A percentile compares a stretch with the other conserved stretches of the same genome.
Evolutionary conservation across 345 rosid genomes (phyloP).

Genomic region (Hibiscus syriacus): DNA sequence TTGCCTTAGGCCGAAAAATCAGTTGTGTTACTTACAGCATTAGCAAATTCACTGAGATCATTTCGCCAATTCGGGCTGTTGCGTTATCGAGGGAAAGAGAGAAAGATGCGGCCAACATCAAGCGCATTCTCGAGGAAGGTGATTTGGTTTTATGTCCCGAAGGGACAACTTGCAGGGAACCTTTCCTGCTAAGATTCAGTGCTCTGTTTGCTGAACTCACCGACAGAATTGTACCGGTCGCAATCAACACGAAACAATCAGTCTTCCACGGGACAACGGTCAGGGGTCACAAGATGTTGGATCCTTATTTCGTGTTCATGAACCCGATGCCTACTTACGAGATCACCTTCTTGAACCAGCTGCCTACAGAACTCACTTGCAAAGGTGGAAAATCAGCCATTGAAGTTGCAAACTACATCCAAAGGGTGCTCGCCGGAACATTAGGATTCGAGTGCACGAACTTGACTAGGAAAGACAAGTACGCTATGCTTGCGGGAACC

Average conservation of each 20-base stretch:
- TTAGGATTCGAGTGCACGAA: conserved; percentile 88
- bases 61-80: conserved; percentile 86
- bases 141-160: conserved; percentile 92
- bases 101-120: conserved; percentile 67
- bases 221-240: conserved; percentile 81
- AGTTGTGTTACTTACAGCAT: conserved; percentile 95
- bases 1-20: conserved; percentile 74
- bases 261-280: conserved; percentile 80
- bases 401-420: conserved; percentile 86
- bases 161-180: conserved; percentile 93
- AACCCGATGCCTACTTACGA: conserved; percentile 83
- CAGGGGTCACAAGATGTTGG: conserved; percentile 72
- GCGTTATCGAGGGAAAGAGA: conserved; percentile 84
- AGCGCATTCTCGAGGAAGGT: conserved; percentile 70
- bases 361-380: conserved; percentile 72
- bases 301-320: conserved; percentile 91
- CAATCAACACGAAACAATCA: conserved; percentile 67
- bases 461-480: conserved; percentile 90
- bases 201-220: conserved; percentile 90
- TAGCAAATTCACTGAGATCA: conserved; percentile 76
- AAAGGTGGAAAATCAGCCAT: conserved; percentile 77
- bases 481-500: conserved; percentile 79
- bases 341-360: conserved; percentile 81
- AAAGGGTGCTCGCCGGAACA: conserved; percentile 76
- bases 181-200: conserved; percentile 80